phyloP scores from a whole-genome alignment of 441 rosid genomes.

The Isatis lusitanica region DNA sequence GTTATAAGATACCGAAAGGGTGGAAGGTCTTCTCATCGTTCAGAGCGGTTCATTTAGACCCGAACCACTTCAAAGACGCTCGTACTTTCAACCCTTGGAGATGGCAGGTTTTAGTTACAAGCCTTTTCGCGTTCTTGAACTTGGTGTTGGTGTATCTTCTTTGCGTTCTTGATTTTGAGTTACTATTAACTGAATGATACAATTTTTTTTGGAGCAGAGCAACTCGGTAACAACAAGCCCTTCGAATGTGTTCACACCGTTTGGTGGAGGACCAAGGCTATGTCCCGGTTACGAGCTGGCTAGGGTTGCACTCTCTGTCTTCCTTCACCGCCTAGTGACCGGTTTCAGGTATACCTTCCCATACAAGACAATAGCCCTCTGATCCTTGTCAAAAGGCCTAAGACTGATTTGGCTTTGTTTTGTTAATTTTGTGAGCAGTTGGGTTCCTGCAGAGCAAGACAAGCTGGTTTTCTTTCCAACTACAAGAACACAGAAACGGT shows the following conservation, averaged over 20 bases:
- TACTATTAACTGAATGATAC: not conserved
- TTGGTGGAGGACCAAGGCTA: conserved; percentile 89
- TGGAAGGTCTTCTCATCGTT: conserved; percentile 93
- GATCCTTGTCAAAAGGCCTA: not conserved
- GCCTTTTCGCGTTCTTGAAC: not conserved
- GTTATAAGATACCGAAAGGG: conserved; percentile 84
- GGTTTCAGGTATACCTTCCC: conserved; percentile 63
- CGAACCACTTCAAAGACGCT: conserved; percentile 76
- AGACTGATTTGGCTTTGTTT: conserved; percentile 6
- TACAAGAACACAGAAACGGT: conserved; percentile 86
- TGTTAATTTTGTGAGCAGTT: conserved; percentile 44
- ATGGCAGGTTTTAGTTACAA: conserved; percentile 54
- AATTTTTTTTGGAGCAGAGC: conserved; percentile 36
- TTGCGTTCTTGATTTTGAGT: not conserved
- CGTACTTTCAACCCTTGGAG: conserved; percentile 97
- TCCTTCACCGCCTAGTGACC: conserved; percentile 83
- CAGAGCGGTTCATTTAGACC: conserved; percentile 87
- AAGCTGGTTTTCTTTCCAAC: conserved; percentile 93
- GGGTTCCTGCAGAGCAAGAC: conserved; percentile 88
- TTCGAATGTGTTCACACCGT: conserved; percentile 70
- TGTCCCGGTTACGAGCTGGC: conserved; percentile 98
- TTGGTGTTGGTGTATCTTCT: not conserved
- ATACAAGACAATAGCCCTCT: not conserved
- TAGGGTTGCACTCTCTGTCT: conserved; percentile 82
- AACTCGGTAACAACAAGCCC: conserved; percentile 54